Base-by-base conservation (phyloP, 1,139 yeast genomes). In the Hyphopichia fennica region DNA sequence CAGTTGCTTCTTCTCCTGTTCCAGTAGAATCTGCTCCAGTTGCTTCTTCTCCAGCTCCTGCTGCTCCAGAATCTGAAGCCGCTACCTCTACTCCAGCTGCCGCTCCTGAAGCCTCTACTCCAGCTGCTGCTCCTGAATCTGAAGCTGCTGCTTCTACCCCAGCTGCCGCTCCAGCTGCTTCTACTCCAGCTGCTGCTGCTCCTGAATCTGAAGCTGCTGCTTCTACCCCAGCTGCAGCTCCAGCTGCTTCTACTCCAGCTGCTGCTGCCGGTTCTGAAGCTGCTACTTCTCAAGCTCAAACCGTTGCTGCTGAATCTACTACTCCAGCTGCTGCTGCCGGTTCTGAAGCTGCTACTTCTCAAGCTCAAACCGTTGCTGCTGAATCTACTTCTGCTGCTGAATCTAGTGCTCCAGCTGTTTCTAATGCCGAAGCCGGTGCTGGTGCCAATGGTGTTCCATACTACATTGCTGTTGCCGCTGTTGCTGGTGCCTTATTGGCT, bases 61-160 rank as follows among this genome's bases (percentile, higher is more conserved):
- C 41, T 34, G 46, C 52, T 40, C 41, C 52, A 33, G 39, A 41
- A 36, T 30, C 43, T 31, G 38, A 41, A 14, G 34, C 34, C 19
- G 39, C 35, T 37, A 13, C 34, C 16, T 16, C 27, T 29, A 17
- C 34, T 14, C 2, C 30, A 17, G 11, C 39, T 29, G 11, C 22
- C 19, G 29, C 44, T 20, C 42, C 44, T 39, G 39, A 11, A 8
- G 14, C 14, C 30, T 14, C 33, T 15, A 30, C 44, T 38, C 32
- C 38, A 35, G 37, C 38, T 22, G 37, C 46, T 41, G 52, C 53
- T 42, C 49, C 34, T 17, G 34, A 22, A 22, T 22, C 48, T 28
- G 52, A 53, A 39, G 43, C 50, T 37, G 54, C 56, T 45, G 46
- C 47, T 37, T 15, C 33, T 14, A 15, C 33, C n/a, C 18, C 18